These are phyloP conservation scores for Cutaneotrichosporon sp. DNA, from an alignment of 1,284 basidiomycete genomes.

Conservation along the genomic window DNA sequence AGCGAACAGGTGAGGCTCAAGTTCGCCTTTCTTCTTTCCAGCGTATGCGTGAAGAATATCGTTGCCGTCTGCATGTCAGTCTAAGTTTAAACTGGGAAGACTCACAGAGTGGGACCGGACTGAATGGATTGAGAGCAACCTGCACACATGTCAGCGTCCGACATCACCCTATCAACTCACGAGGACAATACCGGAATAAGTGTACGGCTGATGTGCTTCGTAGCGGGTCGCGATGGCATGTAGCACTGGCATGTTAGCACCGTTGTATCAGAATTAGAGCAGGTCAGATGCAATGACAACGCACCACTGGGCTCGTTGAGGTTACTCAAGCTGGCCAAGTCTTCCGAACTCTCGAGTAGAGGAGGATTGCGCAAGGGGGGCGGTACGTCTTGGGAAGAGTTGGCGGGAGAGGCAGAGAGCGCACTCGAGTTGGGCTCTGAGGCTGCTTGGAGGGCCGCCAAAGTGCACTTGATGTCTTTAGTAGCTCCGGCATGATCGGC, in stretches of 20 bases:
- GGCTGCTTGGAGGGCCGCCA: slow-evolving; percentile 37
- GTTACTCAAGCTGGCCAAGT: slow-evolving; percentile 95
- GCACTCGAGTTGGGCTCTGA: slow-evolving; percentile 29
- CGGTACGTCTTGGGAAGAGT: slow-evolving; percentile 55
- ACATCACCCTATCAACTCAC: slow-evolving; percentile 33
- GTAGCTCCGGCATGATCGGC: slow-evolving; percentile 23
- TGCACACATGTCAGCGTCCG: slow-evolving; percentile 22
- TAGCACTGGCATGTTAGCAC: slow-evolving; percentile 62
- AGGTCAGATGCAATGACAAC: not conserved
- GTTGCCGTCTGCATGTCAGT: slow-evolving; percentile 63
- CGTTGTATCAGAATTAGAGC: not conserved
- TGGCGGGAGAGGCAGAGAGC: slow-evolving; percentile 20
- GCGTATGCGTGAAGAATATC: slow-evolving; percentile 98
- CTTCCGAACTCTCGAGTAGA: slow-evolving; percentile 92
- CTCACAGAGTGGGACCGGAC: slow-evolving; percentile 75
- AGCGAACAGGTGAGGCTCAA: slow-evolving; percentile 97
- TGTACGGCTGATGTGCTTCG: slow-evolving; percentile 95
- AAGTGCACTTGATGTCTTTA: slow-evolving; percentile 45
- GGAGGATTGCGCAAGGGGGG: slow-evolving; percentile 97
- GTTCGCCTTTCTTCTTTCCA: slow-evolving; percentile 84
- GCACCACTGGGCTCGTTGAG: slow-evolving; percentile 94
- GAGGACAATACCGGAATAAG: slow-evolving; percentile 87
- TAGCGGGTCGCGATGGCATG: slow-evolving; percentile 97
- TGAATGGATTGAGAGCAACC: slow-evolving; percentile 98
- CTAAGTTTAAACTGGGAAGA: not conserved